Evolutionary conservation across 306 rosid genomes (phyloP).

Genomic region (Prunus dulcis): DNA sequence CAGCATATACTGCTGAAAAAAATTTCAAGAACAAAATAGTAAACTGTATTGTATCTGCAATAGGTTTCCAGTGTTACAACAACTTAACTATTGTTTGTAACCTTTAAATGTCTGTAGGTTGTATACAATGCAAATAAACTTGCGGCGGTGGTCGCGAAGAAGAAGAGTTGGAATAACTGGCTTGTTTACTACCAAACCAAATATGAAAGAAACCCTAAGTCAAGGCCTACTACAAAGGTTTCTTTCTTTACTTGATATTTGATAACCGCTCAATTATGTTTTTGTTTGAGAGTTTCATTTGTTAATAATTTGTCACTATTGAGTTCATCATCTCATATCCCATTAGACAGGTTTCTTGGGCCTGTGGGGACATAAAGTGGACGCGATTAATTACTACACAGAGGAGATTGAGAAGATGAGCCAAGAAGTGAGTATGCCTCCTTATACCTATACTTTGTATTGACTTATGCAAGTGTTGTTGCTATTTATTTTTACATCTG

Average conservation of each 20-base stretch:
- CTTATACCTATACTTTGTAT: background rate
- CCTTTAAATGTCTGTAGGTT: slow-evolving; percentile 39
- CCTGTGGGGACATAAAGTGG: slow-evolving; percentile 55
- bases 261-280: background rate
- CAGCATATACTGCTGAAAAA: background rate
- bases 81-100: background rate
- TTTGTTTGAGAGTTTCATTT: background rate
- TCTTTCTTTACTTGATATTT: slow-evolving; percentile 32
- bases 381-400: slow-evolving; percentile 66
- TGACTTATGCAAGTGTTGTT: too few relatives aligned
- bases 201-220: slow-evolving; percentile 54
- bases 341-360: slow-evolving; percentile 81
- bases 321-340: slow-evolving; percentile 37
- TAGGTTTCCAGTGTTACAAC: background rate
- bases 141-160: slow-evolving; percentile 57
- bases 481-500: too few relatives aligned
- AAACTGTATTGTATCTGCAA: background rate
- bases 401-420: slow-evolving; percentile 38
- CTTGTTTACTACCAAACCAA: slow-evolving; percentile 71
- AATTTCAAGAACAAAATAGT: too few relatives aligned
- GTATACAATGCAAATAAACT: slow-evolving; percentile 78
- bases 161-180: slow-evolving; percentile 61
- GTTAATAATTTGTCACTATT: slow-evolving; percentile 8
- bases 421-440: slow-evolving; percentile 51
- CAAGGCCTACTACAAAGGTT: slow-evolving; percentile 78